Base-by-base conservation (phyloP, 177 flowering plant genomes). In the Vitis hybrid region DNA sequence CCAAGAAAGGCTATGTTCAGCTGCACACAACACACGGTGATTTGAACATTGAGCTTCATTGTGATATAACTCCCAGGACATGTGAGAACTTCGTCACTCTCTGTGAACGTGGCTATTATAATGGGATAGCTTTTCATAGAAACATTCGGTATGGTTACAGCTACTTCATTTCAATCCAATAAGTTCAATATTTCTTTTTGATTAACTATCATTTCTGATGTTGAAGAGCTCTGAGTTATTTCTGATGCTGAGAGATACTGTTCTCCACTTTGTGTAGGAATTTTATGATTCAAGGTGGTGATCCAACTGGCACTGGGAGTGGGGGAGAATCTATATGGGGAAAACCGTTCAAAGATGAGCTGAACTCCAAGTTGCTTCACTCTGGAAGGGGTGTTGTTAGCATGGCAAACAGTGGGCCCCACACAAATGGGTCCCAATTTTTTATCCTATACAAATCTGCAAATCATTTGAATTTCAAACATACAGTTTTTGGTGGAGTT, bases 211-310 rank as follows among this genome's bases (percentile, higher is more conserved):
- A 33, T 62, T 59, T 22, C 61, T 53, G 11, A 66, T 33, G 10
- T 64, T n/a, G 53, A 31, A n/a, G 29, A 22, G 7, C 48, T 39
- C 48, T 6, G 48, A 39, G 18, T n/a, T 55, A 22, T 59, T 59
- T 22, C 64, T 50, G 11, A 66, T 33, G 10, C 58, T n/a, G 50
- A 31, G 29, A 22, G 26, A 18, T 52, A 22, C 55, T 12, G 14
- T 62, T 55, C 2, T 69, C 29, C 3, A 22, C 16, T 22, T 58
- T 52, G 11, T 81, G 76, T 64, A 93, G 98, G 83, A 93, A 93
- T 79, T 95, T 95, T 71, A 91, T 93, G 99, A 95, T 95, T 80
- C 99, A 95, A 87, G 98, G 99, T 70, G 98, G 98, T 80, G 99
- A 95, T 77, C 99, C 99, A n/a, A 93, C 98, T 79, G 98, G 97